Evolutionary conservation across 2,329 filamentous ascomycete genomes (phyloP).

Genomic region (Verticillium albo-atrum): DNA sequence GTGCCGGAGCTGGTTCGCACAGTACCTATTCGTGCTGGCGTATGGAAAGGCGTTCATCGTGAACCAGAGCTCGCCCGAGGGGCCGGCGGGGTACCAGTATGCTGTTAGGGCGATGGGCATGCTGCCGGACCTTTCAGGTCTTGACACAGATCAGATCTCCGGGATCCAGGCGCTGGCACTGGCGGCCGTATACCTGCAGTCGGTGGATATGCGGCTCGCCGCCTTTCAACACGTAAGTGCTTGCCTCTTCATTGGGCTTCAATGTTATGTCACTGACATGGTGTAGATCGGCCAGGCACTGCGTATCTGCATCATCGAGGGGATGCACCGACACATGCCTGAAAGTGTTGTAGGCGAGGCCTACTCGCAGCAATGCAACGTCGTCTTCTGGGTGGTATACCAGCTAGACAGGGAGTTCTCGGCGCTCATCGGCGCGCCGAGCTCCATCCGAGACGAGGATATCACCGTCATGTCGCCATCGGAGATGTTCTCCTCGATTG

Average conservation of each 20-base stretch:
- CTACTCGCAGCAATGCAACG: conserved; percentile 11
- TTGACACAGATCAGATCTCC: conserved; percentile 21
- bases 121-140: conserved; percentile 28
- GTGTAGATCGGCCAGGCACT: conserved; percentile 24
- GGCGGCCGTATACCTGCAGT: conserved; percentile 32
- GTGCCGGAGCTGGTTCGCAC: conserved; percentile 22
- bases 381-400: conserved; percentile 13
- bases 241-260: neutral
- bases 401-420: conserved; percentile 10
- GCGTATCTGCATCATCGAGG: conserved; percentile 25
- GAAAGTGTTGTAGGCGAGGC: conserved; percentile 10
- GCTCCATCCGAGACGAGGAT: conserved; percentile 11
- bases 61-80: conserved; percentile 17
- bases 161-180: conserved; percentile 28
- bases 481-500: conserved; percentile 6
- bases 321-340: conserved; percentile 13
- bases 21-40: conserved; percentile 25
- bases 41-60: conserved; percentile 26
- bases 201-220: conserved; percentile 32
- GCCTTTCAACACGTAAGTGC: conserved; percentile 32
- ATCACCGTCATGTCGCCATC: conserved; percentile 12
- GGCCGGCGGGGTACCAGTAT: conserved; percentile 30
- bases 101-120: conserved; percentile 32
- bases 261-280: neutral
- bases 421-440: conserved; percentile 11